phyloP scores from a whole-genome alignment of 169 alveolate genomes.

The Babesia gibsoni region DNA sequence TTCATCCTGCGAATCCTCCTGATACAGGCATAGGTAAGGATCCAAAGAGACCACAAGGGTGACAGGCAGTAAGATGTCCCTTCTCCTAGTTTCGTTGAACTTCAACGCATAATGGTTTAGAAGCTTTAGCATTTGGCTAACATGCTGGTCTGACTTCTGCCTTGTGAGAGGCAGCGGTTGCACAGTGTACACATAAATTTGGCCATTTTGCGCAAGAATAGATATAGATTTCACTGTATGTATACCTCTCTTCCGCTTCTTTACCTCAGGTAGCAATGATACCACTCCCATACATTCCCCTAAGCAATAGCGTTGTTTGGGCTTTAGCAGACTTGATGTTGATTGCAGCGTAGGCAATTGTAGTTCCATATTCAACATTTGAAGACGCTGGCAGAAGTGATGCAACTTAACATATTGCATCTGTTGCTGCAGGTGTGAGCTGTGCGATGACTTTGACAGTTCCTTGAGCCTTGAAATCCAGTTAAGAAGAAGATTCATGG shows the following conservation, averaged over 20 bases:
- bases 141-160: slow-evolving; percentile 49
- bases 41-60: slow-evolving; percentile 37
- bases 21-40: slow-evolving; percentile 58
- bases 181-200: slow-evolving; percentile 45
- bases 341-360: slow-evolving; percentile 50
- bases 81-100: slow-evolving; percentile 50
- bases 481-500: slow-evolving; percentile 49
- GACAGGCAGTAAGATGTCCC: slow-evolving; percentile 28
- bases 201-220: slow-evolving; percentile 51
- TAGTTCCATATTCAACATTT: slow-evolving; percentile 15
- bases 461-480: slow-evolving; percentile 29
- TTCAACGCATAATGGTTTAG: slow-evolving; percentile 46
- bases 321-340: not conserved
- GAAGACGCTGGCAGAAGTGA: slow-evolving; percentile 15
- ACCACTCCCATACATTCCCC: slow-evolving; percentile 30
- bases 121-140: slow-evolving; percentile 53
- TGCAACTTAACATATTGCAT: slow-evolving; percentile 19
- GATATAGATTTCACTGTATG: slow-evolving; percentile 53
- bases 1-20: slow-evolving; percentile 35
- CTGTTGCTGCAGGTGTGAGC: slow-evolving; percentile 7
- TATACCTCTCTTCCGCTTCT: slow-evolving; percentile 34
- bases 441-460: slow-evolving; percentile 1
- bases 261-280: slow-evolving; percentile 14
- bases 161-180: slow-evolving; percentile 39
- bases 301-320: slow-evolving; percentile 22